These are phyloP conservation scores for Massospora cicadina DNA, from an alignment of 371 early-diverging fungal genomes.

Conservation along the genomic window DNA sequence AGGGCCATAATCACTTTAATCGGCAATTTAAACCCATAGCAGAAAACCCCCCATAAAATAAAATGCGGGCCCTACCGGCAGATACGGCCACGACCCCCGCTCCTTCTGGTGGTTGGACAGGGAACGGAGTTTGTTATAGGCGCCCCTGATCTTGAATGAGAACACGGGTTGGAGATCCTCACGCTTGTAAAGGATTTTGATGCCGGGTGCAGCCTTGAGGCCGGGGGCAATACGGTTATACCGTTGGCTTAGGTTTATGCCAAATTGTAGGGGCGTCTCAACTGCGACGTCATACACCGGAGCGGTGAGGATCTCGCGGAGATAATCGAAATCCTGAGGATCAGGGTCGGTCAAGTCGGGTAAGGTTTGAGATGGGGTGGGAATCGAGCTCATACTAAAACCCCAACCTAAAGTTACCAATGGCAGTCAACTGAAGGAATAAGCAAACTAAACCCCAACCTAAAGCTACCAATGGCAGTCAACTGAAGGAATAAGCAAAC, in stretches of 20 bases:
- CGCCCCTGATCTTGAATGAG: slow-evolving; percentile 92
- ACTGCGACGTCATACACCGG: slow-evolving; percentile 77
- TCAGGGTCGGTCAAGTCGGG: neutral
- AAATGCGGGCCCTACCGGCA: no score
- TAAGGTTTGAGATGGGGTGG: neutral
- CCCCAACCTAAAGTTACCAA: no score
- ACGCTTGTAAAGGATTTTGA: slow-evolving; percentile 68
- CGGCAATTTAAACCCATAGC: neutral
- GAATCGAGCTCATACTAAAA: neutral
- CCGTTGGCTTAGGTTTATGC: slow-evolving; percentile 59
- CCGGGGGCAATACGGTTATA: no score
- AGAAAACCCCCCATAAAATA: no score
- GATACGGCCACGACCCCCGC: slow-evolving; percentile 90
- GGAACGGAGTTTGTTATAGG: slow-evolving; percentile 77
- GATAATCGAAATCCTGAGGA: slow-evolving; percentile 37
- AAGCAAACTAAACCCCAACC: no score
- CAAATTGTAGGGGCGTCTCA: slow-evolving; percentile 76
- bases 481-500: no score
- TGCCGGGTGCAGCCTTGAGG: slow-evolving; percentile 19
- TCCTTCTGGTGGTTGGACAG: slow-evolving; percentile 54
- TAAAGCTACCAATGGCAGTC: no score
- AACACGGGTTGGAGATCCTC: slow-evolving; percentile 95
- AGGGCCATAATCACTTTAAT: neutral
- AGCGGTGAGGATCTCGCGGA: slow-evolving; percentile 75
- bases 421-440: no score